Conservation (phyloP, 371 early-diverging fungal species). For the Cokeromyces recurvatus region DNA sequence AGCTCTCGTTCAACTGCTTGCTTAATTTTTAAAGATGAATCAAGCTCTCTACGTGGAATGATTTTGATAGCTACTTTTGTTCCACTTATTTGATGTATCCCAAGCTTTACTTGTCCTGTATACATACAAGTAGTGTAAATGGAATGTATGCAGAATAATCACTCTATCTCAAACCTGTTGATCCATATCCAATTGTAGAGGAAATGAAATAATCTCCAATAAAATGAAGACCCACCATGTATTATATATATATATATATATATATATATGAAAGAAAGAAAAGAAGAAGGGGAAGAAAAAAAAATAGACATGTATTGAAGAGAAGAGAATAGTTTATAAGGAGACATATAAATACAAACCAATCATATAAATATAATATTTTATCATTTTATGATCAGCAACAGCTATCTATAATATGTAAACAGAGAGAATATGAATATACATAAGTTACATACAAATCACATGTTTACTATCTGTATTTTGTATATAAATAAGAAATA, state of each 20-base stretch:
- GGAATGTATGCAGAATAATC: background rate
- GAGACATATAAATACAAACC: too few species aligned
- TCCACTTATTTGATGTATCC: slow-evolving; percentile 31
- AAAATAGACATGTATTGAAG: background rate
- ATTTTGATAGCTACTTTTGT: slow-evolving; percentile 40
- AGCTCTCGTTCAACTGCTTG: slow-evolving; percentile 64
- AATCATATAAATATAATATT: too few species aligned
- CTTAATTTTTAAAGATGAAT: slow-evolving; percentile 38
- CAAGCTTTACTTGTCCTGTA: slow-evolving; percentile 36
- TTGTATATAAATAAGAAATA: too few species aligned
- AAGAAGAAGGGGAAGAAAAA: background rate
- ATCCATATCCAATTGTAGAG: slow-evolving; percentile 35
- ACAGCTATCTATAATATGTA: too few species aligned
- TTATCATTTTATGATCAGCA: too few species aligned
- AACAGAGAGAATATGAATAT: too few species aligned
- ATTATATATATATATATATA: background rate
- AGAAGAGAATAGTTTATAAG: too few species aligned
- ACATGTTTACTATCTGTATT: too few species aligned
- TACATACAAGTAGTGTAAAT: too few species aligned
- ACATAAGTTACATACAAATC: too few species aligned
- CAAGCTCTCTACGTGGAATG: slow-evolving; percentile 28
- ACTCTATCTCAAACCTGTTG: slow-evolving; percentile 27
- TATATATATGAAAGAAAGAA: background rate
- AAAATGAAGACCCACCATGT: background rate
- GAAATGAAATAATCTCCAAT: slow-evolving; percentile 30